These are phyloP conservation scores for Suhomyces taliae DNA, from an alignment of 1,139 yeast species.

Conservation along the genomic window DNA sequence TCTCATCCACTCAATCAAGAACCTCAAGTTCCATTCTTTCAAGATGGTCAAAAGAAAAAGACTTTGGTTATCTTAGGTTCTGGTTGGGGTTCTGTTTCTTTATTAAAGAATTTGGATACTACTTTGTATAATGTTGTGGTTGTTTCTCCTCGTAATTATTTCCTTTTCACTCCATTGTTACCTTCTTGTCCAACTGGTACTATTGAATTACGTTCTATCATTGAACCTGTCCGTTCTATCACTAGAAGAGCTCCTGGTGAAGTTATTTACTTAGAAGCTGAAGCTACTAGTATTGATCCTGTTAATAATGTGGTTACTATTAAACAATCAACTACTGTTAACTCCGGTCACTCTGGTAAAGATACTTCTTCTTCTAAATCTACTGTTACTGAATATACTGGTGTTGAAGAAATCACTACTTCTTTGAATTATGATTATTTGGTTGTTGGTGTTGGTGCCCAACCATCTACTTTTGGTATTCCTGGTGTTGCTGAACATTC, in stretches of 20 bases:
- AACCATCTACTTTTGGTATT: conserved; percentile 87
- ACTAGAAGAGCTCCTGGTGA: conserved; percentile 64
- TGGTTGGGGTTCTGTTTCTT: conserved; percentile 90
- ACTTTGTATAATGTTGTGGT: conserved; percentile 83
- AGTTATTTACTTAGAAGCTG: conserved; percentile 87
- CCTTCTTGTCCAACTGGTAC: conserved; percentile 96
- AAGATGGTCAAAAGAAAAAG: conserved; percentile 76
- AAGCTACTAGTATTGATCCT: conserved; percentile 81
- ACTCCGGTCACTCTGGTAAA: conserved; percentile 54
- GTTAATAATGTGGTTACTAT: conserved; percentile 60
- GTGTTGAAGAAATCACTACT: conserved; percentile 47
- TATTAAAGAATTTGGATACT: conserved; percentile 83
- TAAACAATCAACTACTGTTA: conserved; percentile 53
- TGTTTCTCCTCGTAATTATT: conserved; percentile 92
- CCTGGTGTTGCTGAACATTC: conserved; percentile 92
- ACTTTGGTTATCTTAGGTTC: conserved; percentile 87
- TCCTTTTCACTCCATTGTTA: conserved; percentile 87
- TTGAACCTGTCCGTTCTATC: conserved; percentile 79
- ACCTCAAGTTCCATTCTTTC: conserved; percentile 51
- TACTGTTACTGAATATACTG: conserved; percentile 39
- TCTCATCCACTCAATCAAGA: conserved; percentile 58
- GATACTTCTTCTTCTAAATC: conserved; percentile 55
- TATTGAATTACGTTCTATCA: conserved; percentile 84
- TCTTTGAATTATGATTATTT: conserved; percentile 70
- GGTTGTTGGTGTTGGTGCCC: conserved; percentile 90